These are phyloP conservation scores for Trametes gibbosa DNA, from an alignment of 768 basidiomycete species.

Conservation along the genomic window DNA sequence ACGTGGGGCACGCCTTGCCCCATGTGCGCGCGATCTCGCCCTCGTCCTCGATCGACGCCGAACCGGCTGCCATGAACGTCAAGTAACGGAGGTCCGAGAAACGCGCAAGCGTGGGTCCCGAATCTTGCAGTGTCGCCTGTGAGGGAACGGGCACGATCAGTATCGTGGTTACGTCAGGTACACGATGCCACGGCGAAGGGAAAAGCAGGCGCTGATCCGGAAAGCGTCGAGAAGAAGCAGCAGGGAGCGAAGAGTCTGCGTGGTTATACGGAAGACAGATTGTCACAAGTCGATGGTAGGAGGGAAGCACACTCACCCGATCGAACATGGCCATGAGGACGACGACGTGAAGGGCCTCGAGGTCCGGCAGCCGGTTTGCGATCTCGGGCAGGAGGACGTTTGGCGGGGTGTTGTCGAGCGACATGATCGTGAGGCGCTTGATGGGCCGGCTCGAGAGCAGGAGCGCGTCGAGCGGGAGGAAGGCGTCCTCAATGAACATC, in stretches of 20 bases:
- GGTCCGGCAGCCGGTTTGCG: slow-evolving; percentile 41
- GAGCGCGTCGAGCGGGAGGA: slow-evolving; percentile 45
- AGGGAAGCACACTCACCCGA: slow-evolving; percentile 36
- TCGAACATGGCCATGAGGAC: slow-evolving; percentile 49
- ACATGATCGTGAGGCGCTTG: slow-evolving; percentile 54
- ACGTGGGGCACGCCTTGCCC: slow-evolving; percentile 56
- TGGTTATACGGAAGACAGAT: background rate
- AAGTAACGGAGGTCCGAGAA: slow-evolving; percentile 48
- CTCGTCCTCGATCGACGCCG: slow-evolving; percentile 38
- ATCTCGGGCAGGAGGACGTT: slow-evolving; percentile 46
- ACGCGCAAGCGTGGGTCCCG: slow-evolving; percentile 36
- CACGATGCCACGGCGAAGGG: background rate
- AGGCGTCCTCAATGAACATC: slow-evolving; percentile 41
- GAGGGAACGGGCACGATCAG: background rate
- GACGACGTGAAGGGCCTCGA: slow-evolving; percentile 64
- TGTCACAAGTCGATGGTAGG: slow-evolving; percentile 3
- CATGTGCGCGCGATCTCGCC: slow-evolving; percentile 50
- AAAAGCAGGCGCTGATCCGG: too few species aligned
- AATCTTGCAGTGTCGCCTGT: slow-evolving; percentile 43
- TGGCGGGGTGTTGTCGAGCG: slow-evolving; percentile 49
- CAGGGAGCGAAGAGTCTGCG: background rate
- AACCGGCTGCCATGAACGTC: slow-evolving; percentile 55
- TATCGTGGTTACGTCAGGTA: background rate
- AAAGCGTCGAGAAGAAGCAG: background rate
- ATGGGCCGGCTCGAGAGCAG: slow-evolving; percentile 38